Evolutionary conservation across 495 filamentous ascomycete species (phyloP), one percentile per base, ranked within the genome.

Genomic region (Aspergillus haitiensis): DNA sequence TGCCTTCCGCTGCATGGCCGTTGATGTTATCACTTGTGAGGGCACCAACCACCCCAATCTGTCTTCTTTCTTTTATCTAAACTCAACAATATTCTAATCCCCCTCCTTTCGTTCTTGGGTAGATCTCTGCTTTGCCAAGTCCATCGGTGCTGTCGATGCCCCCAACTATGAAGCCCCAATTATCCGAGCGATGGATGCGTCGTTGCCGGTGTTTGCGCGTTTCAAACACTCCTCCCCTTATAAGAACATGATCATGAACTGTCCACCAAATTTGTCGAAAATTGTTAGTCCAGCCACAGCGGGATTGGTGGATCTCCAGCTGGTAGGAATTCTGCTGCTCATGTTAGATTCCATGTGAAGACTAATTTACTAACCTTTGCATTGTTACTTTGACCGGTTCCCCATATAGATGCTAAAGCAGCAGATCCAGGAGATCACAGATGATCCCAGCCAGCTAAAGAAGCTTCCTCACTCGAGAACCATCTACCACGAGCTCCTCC

Each of bases 161-260:
- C 56, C 56, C 21, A 58, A 58, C 47, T 58, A 58, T 52, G 47
- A 52, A 51, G 47, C 56, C 1, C 56, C 56, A 35, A 36, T 58
- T 15, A 51, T 58, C 56, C 35, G 51, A 5, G 56, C 56, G 1
- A 58, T 58, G 56, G 56, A 58, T 39, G 56, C 56, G 12, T 58
- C 56, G 7, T 32, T 58, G 1, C 18, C 46, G 11, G 36, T 51
- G 12, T 58, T 58, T 39, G 47, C 42, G 4, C 47, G 36, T 21
- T 58, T 58, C 56, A 58, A 58, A 34, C 56, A 58, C 36, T 39
- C 47, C 6, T 27, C 21, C 12, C 45, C 42, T 31, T 51, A 51
- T 37, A 58, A 58, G 37, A 50, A 58, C 47, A 52, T 52, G 47
- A 58, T 58, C 46, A 44, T 58, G 47, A 58, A 58, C 47, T 58